phyloP scores from a whole-genome alignment of 176 grass and related monocot species.

The Chloris gayana region DNA sequence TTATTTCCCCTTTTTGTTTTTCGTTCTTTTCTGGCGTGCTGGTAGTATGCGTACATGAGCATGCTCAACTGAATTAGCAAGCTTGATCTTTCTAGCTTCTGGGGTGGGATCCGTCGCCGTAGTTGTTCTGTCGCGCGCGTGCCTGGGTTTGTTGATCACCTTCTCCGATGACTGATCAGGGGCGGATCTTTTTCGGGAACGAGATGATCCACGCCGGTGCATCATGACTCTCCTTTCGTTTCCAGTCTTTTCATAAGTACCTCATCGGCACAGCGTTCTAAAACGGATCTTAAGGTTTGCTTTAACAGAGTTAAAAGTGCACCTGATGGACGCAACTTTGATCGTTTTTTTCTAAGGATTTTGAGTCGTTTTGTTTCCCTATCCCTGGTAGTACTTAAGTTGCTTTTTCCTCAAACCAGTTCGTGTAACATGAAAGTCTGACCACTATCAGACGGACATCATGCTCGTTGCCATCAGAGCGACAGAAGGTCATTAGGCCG shows the following conservation, averaged over 20 bases:
- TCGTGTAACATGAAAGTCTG: background rate
- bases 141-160: no score
- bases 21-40: background rate
- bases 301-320: background rate
- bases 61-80: no score
- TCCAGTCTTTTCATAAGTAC: constrained; percentile 7
- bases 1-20: background rate
- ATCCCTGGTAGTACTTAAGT: no score
- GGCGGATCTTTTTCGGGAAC: no score
- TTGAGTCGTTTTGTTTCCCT: background rate
- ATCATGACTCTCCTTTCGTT: background rate
- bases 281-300: background rate
- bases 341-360: no score
- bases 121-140: no score
- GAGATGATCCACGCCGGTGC: background rate
- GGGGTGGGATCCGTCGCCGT: no score
- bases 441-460: no score
- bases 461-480: no score
- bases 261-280: background rate
- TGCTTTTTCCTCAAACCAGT: background rate
- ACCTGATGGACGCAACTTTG: background rate
- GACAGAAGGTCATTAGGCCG: background rate
- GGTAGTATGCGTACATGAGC: no score
- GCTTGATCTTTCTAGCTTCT: no score
- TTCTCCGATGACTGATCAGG: background rate